Base-by-base conservation (phyloP, 768 basidiomycete species). In the Boletus tylopilopsis region DNA sequence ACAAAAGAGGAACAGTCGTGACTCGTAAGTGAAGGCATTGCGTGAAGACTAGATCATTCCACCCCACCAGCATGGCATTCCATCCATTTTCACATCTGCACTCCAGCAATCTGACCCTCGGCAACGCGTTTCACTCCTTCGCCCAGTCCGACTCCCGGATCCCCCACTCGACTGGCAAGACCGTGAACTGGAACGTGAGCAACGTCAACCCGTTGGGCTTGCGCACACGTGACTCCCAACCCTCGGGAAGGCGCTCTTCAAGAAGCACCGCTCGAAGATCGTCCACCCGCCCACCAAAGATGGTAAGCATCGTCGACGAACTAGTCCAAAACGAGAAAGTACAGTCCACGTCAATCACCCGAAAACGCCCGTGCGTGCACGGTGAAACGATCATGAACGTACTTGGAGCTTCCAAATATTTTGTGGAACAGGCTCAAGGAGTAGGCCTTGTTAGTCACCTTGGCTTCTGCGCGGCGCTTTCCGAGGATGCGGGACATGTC, bases 381-480 rank as follows among this genome's bases (percentile, higher is more conserved):
- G 12, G 12, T 10, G 13, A 10, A 30, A 30, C n/a, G n/a, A n/a
- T n/a, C n/a, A n/a, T n/a, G n/a, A 13, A 72, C 81, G 45, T 58
- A 89, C 87, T 89, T 87, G 30, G 84, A 61, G 42, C 80, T 81
- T 4, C 83, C 84, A 59, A 91, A 89, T 24, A 80, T 55, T 61
- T 77, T 81, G 61, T 90, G 88, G 49, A 72, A 63, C 5, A 64
- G 56, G 41, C 66, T 71, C 2, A 80, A 68, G 5, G 77, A 72
- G 55, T 77, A 91, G 8, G 84, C 74, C 0, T 74, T 72, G 66
- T 92, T 92, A 9, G 57, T 67, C 3, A 59, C 69, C 32, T 71
- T 69, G 4, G 82, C 70, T 29, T 87, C 80, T 0, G 75, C 76
- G 16, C 89, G 81, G 10, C 89, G 82, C 53, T 81, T 80, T 7